Conservation (phyloP, 1,139 yeast species). For the Taiozyma sp. region DNA sequence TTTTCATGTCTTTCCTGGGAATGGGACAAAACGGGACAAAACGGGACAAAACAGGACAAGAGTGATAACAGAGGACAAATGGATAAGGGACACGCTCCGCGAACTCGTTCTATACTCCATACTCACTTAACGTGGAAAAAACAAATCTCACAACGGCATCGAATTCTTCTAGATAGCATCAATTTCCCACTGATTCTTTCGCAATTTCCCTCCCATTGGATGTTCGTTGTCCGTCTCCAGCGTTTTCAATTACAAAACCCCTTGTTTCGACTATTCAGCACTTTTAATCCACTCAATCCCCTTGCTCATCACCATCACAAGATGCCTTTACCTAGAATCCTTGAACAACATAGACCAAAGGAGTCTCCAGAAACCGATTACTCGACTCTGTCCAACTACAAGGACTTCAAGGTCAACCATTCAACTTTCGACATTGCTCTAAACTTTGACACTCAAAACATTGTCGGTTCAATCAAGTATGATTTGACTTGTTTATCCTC, state of each 20-base stretch:
- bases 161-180: too few species aligned
- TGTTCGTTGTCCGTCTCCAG: not conserved
- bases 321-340: conserved; percentile 11
- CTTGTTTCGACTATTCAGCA: not conserved
- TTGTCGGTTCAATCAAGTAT: conserved; percentile 54
- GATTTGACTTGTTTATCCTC: conserved; percentile 30
- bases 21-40: too few species aligned
- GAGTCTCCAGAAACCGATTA: conserved; percentile 52
- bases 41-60: too few species aligned
- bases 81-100: too few species aligned
- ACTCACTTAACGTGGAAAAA: too few species aligned
- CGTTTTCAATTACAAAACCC: not conserved
- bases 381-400: conserved; percentile 72
- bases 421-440: conserved; percentile 52
- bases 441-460: conserved; percentile 45
- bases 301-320: not conserved
- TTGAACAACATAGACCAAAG: conserved; percentile 17
- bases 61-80: too few species aligned
- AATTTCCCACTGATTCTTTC: too few species aligned
- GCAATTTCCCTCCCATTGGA: not conserved
- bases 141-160: too few species aligned
- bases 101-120: too few species aligned
- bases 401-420: conserved; percentile 41
- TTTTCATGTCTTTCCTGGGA: too few species aligned
- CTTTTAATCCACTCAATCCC: not conserved